Evolutionary conservation across 2,329 filamentous ascomycete genomes (phyloP), one percentile per base, ranked within the genome.

Genomic region (Dactylellina sp.): DNA sequence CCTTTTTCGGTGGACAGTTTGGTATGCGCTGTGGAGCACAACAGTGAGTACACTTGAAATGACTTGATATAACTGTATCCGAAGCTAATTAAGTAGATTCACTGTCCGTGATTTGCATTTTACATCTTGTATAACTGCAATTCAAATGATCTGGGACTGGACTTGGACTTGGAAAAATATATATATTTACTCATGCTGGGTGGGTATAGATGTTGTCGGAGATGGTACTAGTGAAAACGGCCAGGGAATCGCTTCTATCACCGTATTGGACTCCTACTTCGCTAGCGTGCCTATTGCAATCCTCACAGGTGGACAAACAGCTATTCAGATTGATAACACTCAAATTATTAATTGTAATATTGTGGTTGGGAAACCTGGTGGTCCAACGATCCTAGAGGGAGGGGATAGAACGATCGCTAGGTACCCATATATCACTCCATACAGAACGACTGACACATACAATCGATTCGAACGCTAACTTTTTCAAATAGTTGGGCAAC

Each of bases 211-310:
- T 53, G 84, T 88, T 76, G 79, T 79, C 3, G 80, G 84, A 14
- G 77, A 79, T 77, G 84, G 93, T 7, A 47, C 35, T 28, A n/a
- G n/a, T n/a, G 25, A 40, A 28, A 25, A 55, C 22, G 61, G 61
- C 2, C 61, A 64, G 37, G 49, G 49, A 1, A 92, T 97, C 59
- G 94, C 94, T 63, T 97, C 94, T 0, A 86, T 97, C 47, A 82
- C 96, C 60, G 82, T 97, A 47, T 83, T 93, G 60, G 93, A 97
- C 84, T 93, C 89, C 83, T 88, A 84, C 76, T 88, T 97, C 79
- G 86, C 84, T 76, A 89, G 91, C 82, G 94, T 91, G 0, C 86
- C 86, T 0, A 86, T 91, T 64, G 93, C 91, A 76, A 85, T 97
- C 78, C 87, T 87, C 77, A 94, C 92, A 22, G 87, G 89, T 1